A percentile compares a stretch with the other conserved stretches of the same genome.
These are phyloP conservation scores for Calocera viscosa DNA, from an alignment of 768 basidiomycete species.

Conservation along the genomic window DNA sequence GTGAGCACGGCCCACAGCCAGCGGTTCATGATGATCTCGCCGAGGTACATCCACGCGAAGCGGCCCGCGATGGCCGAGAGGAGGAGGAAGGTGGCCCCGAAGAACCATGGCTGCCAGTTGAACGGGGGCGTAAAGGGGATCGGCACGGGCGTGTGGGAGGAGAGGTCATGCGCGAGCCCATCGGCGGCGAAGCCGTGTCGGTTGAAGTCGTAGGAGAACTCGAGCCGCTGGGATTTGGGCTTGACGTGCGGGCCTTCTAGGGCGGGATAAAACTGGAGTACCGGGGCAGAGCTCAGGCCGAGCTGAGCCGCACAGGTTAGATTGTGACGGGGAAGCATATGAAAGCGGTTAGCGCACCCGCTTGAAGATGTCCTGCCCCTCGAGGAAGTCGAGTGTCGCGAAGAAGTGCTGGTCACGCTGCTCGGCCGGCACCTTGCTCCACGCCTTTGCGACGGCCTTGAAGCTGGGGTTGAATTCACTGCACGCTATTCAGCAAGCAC, in stretches of 20 bases:
- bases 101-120: conserved; percentile 45
- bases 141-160: conserved; percentile 57
- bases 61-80: conserved; percentile 41
- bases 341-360: conserved; percentile 38
- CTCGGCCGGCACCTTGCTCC: conserved; percentile 47
- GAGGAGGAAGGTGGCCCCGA: conserved; percentile 36
- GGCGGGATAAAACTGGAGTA: conserved; percentile 64
- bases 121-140: conserved; percentile 73
- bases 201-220: conserved; percentile 59
- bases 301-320: conserved; percentile 40
- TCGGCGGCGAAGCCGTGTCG: conserved; percentile 63
- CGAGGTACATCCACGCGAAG: conserved; percentile 34
- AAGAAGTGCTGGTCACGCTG: conserved; percentile 83
- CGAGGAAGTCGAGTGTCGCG: conserved; percentile 77
- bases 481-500: conserved; percentile 3
- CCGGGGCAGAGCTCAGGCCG: conserved; percentile 69
- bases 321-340: background rate
- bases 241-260: conserved; percentile 50
- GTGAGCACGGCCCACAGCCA: conserved; percentile 69
- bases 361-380: conserved; percentile 64
- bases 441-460: conserved; percentile 71
- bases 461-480: conserved; percentile 82
- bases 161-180: conserved; percentile 63
- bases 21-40: conserved; percentile 52
- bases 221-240: conserved; percentile 40